Evolutionary conservation across 768 basidiomycete genomes (phyloP).

Genomic region (Leccinum barrowsii): DNA sequence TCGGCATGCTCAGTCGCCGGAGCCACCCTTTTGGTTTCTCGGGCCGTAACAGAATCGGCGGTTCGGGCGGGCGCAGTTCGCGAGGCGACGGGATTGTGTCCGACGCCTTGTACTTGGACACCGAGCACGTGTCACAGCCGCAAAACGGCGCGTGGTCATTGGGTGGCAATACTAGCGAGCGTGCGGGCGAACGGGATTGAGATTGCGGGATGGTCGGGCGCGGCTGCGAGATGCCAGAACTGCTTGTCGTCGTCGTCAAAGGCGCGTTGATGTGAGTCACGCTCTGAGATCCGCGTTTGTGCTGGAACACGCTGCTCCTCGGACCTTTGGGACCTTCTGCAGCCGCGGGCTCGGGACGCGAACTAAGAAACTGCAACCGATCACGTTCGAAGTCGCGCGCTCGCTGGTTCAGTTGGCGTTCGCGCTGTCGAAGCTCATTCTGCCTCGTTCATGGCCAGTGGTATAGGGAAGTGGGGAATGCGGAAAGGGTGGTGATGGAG

Average conservation of each 20-base stretch:
- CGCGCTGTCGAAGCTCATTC: conserved; percentile 47
- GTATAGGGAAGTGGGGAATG: conserved; percentile 76
- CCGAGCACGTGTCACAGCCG: conserved; percentile 63
- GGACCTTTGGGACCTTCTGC: conserved; percentile 33
- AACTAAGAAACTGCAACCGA: conserved; percentile 38
- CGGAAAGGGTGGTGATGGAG: conserved; percentile 66
- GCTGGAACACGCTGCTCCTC: conserved; percentile 19
- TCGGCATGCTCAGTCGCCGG: too few relatives aligned
- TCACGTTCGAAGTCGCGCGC: conserved; percentile 58
- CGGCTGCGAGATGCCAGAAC: not conserved
- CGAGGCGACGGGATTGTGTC: conserved; percentile 27
- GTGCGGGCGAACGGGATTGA: conserved; percentile 7
- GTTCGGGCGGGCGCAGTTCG: conserved; percentile 28
- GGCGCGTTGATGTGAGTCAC: conserved; percentile 26
- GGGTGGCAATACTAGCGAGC: conserved; percentile 28
- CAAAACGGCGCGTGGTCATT: conserved; percentile 59
- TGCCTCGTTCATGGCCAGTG: conserved; percentile 34
- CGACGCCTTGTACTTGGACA: conserved; percentile 47
- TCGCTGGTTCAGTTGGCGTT: conserved; percentile 51
- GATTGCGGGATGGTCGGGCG: conserved; percentile 2
- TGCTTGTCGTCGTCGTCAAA: not conserved
- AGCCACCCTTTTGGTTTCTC: too few relatives aligned
- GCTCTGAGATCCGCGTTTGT: conserved; percentile 31
- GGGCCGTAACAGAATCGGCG: too few relatives aligned
- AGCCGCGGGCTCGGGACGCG: conserved; percentile 27